Evolutionary conservation across 2,329 filamentous ascomycete genomes (phyloP), one percentile per base, ranked within the genome.

Genomic region (Colletotrichum sp.): DNA sequence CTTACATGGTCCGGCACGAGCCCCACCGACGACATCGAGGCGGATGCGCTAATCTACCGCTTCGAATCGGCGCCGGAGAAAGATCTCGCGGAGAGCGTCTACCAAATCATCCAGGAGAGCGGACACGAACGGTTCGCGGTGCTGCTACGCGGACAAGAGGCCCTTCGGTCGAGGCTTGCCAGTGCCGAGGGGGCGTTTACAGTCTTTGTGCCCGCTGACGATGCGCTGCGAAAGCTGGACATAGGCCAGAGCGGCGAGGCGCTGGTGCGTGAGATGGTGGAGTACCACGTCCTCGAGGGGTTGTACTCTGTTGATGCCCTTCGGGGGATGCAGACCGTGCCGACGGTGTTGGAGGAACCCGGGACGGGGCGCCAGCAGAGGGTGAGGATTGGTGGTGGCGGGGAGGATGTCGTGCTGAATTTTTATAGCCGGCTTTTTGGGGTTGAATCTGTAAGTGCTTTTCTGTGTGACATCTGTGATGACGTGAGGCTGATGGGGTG

Each of bases 231-330:
- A 10, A 26, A 32, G 24, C 26, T 76, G 10, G 24, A 30, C 5
- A 26, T 70, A 16, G 8, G 34, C 6, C 52, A 9, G n/a, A 62
- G 60, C 13, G 18, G 6, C 4, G 67, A 63, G 30, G 39, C 18
- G 30, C 39, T 71, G 10, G 89, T 84, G 55, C 89, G 85, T 93
- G 92, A 76, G 63, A 59, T 71, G 18, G 28, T 34, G n/a, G 68
- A 76, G 55, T 76, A 77, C 13, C 75, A 77, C 30, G 36, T 73
- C 21, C 44, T 69, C 10, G 21, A 26, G 21, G 75, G 55, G 13
- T 7, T 21, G 52, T 49, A 55, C 24, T 13, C 59, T 5, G 26
- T 59, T 32, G 24, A 67, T 16, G n/a, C 4, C 1, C 60, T 76
- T 5, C 13, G 34, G 0, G 32, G 10, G 30, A n/a, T 21, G 28